Evolutionary conservation across 2,329 filamentous ascomycete genomes (phyloP), one percentile per base, ranked within the genome.

Genomic region (Phaeosphaeriaceae sp.): DNA sequence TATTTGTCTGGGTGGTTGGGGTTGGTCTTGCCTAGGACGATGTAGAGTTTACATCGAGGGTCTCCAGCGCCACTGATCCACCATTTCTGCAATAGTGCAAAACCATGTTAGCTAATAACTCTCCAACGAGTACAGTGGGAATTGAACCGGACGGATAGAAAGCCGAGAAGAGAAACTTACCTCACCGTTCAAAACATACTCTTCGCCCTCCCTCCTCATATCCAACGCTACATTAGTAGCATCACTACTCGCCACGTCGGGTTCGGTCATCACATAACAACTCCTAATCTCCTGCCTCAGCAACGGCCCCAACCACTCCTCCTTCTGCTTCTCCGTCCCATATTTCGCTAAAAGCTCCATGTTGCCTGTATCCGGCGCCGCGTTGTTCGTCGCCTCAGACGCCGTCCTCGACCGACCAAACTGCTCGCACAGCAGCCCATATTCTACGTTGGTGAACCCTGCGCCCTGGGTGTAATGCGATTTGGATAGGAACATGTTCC

Each of bases 401-500:
- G 92, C 93, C 60, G 88, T 83, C 72, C 86, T 84, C 62, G 91
- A 95, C 80, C 91, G 92, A 61, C 94, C 94, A 65, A 97, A 84
- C 80, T 91, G 90, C 81, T 97, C 94, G 27, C 93, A 94, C 92
- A 97, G 97, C 70, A 97, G 82, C n/a, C 92, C 94, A 75, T 97
- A 97, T 80, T 97, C 94, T 59, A 97, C 84, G 79, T 97, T 97
- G 50, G 88, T 91, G 82, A 91, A 97, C 45, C 93, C 94, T 10
- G 93, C 92, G 1, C 92, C 95, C 81, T 97, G 91, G 76, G 89
- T 91, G 84, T 96, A 97, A 81, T 97, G 92, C 67, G 89, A 93
- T 81, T 91, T 93, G 61, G 93, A 91, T 65, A 98, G 81, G 83
- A 98, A 98, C 89, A 97, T 90, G 81, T 98, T 98, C 94, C 93